Percentiles rank a stretch among this genome's conserved stretches.
Conservation (phyloP, 78 protist species). For the Protostelium mycophagum region DNA sequence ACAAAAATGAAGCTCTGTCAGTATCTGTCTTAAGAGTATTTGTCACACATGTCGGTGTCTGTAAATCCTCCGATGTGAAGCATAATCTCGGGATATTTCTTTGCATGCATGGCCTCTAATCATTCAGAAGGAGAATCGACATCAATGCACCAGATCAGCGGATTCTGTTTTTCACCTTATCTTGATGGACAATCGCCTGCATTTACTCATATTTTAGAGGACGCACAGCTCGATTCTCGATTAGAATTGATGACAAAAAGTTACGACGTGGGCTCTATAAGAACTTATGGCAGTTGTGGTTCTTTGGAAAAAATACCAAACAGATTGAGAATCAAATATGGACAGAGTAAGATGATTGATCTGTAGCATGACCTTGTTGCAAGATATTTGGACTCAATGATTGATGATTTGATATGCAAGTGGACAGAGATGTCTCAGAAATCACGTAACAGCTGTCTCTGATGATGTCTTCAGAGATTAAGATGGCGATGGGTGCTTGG, state of each 20-base stretch:
- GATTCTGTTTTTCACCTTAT: background rate
- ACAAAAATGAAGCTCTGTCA: no score
- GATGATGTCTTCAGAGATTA: no score
- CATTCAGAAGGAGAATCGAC: background rate
- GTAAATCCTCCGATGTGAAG: no score
- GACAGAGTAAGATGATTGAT: background rate
- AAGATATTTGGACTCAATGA: background rate
- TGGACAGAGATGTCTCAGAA: no score
- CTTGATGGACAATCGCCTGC: background rate
- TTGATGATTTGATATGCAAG: background rate
- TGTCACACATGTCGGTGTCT: no score
- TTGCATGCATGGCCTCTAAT: no score
- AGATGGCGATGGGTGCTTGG: background rate
- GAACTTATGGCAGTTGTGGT: background rate
- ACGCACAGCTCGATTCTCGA: background rate
- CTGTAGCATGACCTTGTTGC: no score
- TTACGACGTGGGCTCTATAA: background rate
- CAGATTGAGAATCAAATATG: background rate
- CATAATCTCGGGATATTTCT: no score
- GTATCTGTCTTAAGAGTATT: no score
- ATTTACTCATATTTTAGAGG: background rate
- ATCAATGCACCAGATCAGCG: background rate
- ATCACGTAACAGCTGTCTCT: background rate
- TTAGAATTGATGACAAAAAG: background rate
- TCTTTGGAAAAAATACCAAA: background rate